Percentiles rank a stretch among this genome's conserved stretches.
These are phyloP conservation scores for Neofusicoccum umdonicola DNA, from an alignment of 2,329 filamentous ascomycete species.

Conservation along the genomic window DNA sequence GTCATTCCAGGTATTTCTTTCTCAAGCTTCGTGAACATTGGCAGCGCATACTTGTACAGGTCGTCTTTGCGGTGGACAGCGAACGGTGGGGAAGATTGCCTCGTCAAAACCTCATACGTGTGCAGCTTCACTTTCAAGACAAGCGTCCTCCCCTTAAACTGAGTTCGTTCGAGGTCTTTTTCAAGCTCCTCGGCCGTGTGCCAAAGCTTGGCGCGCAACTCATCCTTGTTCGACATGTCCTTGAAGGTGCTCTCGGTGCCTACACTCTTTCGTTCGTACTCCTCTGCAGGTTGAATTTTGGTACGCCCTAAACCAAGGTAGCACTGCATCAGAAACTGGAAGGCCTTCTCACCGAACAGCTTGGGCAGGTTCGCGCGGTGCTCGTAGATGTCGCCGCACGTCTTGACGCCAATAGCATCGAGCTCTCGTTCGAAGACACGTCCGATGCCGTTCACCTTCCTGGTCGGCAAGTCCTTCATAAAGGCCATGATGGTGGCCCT, in stretches of 20 bases:
- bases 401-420: slow-evolving; percentile 80
- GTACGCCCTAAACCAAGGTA: slow-evolving; percentile 86
- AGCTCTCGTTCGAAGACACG: slow-evolving; percentile 90
- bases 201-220: slow-evolving; percentile 74
- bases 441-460: slow-evolving; percentile 94
- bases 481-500: slow-evolving; percentile 76
- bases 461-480: slow-evolving; percentile 77
- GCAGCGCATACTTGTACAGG: slow-evolving; percentile 75
- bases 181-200: slow-evolving; percentile 81
- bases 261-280: slow-evolving; percentile 88
- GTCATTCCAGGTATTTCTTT: slow-evolving; percentile 78
- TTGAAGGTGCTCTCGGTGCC: slow-evolving; percentile 90
- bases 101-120: slow-evolving; percentile 85
- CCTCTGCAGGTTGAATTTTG: slow-evolving; percentile 78
- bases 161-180: slow-evolving; percentile 73
- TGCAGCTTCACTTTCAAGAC: slow-evolving; percentile 92
- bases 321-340: slow-evolving; percentile 78
- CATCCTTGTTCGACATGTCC: slow-evolving; percentile 67
- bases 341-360: slow-evolving; percentile 89
- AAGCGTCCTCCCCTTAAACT: slow-evolving; percentile 86
- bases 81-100: slow-evolving; percentile 73
- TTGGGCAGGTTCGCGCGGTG: slow-evolving; percentile 70
- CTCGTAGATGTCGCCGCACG: slow-evolving; percentile 81
- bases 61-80: slow-evolving; percentile 74
- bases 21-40: slow-evolving; percentile 80